Evolutionary conservation across 306 rosid species (phyloP).

Genomic region (Crotalaria pallida): DNA sequence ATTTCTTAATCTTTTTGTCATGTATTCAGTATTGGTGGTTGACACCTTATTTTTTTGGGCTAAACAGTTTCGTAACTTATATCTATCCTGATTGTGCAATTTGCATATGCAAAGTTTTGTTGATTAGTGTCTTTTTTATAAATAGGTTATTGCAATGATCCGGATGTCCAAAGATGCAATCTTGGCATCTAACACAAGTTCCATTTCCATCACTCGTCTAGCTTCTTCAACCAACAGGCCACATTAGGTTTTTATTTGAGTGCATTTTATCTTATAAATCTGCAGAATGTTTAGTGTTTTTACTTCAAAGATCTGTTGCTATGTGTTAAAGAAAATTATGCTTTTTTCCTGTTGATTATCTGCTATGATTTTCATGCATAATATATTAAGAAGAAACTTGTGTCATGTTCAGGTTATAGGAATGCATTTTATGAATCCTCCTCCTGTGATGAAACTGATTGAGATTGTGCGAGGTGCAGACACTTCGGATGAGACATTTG

Average conservation of each 20-base stretch:
- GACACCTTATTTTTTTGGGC: no score
- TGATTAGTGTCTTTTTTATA: no score
- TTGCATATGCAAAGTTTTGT: no score
- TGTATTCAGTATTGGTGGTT: no score
- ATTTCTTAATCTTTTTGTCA: no score
- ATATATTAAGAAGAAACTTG: not conserved
- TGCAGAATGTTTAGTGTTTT: not conserved
- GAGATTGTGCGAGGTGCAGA: constrained; percentile 81
- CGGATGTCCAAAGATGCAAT: no score
- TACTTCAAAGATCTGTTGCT: not conserved
- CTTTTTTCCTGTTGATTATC: not conserved
- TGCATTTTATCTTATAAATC: constrained; percentile 8
- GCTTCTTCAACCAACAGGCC: constrained; percentile 68
- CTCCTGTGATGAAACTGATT: constrained; percentile 82
- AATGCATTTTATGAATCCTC: constrained; percentile 98
- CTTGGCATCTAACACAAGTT: constrained; percentile 94
- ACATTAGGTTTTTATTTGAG: constrained; percentile 42
- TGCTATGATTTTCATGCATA: not conserved
- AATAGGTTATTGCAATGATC: no score
- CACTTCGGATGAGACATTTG: constrained; percentile 74
- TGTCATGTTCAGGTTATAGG: constrained; percentile 69
- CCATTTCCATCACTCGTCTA: constrained; percentile 83
- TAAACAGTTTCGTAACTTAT: no score
- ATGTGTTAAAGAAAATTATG: not conserved
- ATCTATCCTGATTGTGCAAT: no score